A percentile compares a stretch with the other conserved stretches of the same genome.
Conservation (phyloP, 2,329 filamentous ascomycete species). For the Penicillium sp. region DNA sequence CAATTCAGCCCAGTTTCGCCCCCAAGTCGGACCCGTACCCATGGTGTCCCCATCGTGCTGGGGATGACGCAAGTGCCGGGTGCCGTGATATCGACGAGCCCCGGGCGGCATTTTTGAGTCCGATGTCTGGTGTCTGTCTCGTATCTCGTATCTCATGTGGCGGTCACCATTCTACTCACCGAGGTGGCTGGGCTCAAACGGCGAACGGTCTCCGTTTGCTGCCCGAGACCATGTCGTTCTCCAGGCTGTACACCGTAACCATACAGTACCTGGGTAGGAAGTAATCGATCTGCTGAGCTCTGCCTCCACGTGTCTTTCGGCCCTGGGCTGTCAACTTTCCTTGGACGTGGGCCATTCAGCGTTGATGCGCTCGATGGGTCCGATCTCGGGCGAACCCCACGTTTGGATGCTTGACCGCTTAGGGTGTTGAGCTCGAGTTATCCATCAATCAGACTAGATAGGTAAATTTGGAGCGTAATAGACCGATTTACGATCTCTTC, state of each 20-base stretch:
- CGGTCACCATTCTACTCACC: neutral
- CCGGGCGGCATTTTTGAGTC: neutral
- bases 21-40: neutral
- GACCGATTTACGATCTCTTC: no score
- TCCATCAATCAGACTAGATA: no score
- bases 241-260: neutral
- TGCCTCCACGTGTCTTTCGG: conserved; percentile 8
- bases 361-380: conserved; percentile 11
- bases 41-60: neutral
- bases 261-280: neutral
- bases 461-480: neutral
- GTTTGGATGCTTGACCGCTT: conserved; percentile 31
- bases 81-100: neutral
- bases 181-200: neutral
- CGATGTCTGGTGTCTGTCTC: neutral
- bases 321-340: conserved; percentile 7
- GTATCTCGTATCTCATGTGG: neutral
- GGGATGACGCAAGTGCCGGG: conserved; percentile 4
- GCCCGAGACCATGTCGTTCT: neutral
- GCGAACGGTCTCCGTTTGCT: neutral
- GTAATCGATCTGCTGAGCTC: neutral
- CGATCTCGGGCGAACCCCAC: conserved; percentile 29
- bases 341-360: conserved; percentile 12
- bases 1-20: neutral
- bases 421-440: neutral